Conservation (phyloP, 371 early-diverging fungal species). For the Lichtheimia corymbifera region DNA sequence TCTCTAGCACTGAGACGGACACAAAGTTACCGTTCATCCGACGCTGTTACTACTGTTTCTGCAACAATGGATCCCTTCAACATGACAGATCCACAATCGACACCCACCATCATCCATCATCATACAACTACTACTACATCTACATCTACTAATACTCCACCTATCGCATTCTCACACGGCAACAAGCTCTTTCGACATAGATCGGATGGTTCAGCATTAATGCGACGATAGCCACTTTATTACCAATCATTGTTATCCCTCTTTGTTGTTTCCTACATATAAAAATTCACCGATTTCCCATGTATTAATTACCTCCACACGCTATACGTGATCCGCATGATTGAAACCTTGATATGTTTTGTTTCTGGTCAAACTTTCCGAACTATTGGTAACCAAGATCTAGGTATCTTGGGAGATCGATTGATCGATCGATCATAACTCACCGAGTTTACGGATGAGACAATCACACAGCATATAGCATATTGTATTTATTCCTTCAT, state of each 20-base stretch:
- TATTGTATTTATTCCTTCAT: no score
- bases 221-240: constrained; percentile 6
- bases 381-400: no score
- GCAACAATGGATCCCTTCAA: constrained; percentile 5
- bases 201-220: constrained; percentile 12
- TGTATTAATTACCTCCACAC: no score
- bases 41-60: not conserved
- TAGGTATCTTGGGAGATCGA: no score
- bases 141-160: constrained; percentile 4
- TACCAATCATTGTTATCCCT: not conserved
- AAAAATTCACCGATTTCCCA: no score
- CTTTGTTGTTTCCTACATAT: not conserved
- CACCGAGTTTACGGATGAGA: no score
- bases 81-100: not conserved
- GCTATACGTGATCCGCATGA: no score
- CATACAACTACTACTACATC: constrained; percentile 6
- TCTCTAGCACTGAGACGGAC: constrained; percentile 25
- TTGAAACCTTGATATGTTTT: no score
- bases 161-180: constrained; percentile 1
- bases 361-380: no score
- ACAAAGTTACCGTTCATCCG: constrained; percentile 21
- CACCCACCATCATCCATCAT: not conserved
- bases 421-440: no score
- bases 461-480: no score
- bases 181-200: constrained; percentile 14